phyloP scores from a whole-genome alignment of 306 rosid genomes.

The Betula pendula region DNA sequence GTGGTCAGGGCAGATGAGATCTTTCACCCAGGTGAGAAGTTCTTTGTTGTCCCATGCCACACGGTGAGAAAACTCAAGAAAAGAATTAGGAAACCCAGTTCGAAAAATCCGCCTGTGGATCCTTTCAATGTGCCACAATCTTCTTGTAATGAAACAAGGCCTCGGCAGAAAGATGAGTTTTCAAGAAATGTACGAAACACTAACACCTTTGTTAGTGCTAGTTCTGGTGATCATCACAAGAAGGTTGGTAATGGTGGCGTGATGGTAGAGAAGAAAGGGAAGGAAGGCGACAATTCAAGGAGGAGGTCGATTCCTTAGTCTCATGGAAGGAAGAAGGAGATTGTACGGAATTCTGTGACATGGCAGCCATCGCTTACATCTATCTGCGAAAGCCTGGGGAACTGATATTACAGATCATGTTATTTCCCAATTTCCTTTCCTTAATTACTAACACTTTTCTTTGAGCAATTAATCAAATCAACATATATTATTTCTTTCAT shows the following conservation, averaged over 20 bases:
- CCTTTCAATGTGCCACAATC: background rate
- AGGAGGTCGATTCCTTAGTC: constrained; percentile 5
- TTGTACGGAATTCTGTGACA: background rate
- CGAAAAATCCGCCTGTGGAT: background rate
- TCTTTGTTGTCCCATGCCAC: constrained; percentile 22
- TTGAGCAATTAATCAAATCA: too few species aligned
- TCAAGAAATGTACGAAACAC: background rate
- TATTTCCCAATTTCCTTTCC: too few species aligned
- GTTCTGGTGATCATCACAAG: background rate
- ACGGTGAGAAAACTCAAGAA: constrained; percentile 30
- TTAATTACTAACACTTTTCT: too few species aligned
- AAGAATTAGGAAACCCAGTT: constrained; percentile 2
- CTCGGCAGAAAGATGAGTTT: background rate
- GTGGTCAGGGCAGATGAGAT: constrained; percentile 29
- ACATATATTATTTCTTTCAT: too few species aligned
- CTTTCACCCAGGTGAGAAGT: constrained; percentile 30
- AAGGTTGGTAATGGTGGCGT: background rate
- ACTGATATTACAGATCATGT: too few species aligned
- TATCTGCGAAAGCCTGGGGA: constrained; percentile 13
- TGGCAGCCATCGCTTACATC: constrained; percentile 31
- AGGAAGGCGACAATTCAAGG: background rate
- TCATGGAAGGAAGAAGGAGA: constrained; percentile 8
- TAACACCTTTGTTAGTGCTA: too few species aligned
- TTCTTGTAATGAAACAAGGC: background rate
- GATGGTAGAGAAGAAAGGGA: background rate